A percentile compares a stretch with the other conserved stretches of the same genome.
phyloP scores from a whole-genome alignment of 495 filamentous ascomycete species.

The Chaetomium cochliodes region DNA sequence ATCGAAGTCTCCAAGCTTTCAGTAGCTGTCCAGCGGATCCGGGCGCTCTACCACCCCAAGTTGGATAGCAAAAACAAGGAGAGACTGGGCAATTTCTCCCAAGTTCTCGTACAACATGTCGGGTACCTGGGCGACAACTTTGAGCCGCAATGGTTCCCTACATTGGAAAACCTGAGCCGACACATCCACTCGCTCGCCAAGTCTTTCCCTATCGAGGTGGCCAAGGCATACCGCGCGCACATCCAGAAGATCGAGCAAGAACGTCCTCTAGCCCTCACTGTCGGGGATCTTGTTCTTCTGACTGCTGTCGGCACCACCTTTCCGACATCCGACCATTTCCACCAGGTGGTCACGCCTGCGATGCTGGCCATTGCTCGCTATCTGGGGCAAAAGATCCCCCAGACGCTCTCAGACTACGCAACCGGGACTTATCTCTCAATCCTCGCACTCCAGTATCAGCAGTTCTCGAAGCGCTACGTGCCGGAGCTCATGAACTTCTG shows the following conservation, averaged over 20 bases:
- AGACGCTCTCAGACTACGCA: constrained; percentile 60
- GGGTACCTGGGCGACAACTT: constrained; percentile 57
- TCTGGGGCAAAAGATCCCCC: constrained; percentile 72
- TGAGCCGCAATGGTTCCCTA: constrained; percentile 39
- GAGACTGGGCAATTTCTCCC: constrained; percentile 72
- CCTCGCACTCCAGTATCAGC: constrained; percentile 76
- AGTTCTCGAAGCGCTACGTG: constrained; percentile 75
- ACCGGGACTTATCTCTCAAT: constrained; percentile 76
- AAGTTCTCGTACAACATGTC: constrained; percentile 75
- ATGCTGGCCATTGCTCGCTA: constrained; percentile 77
- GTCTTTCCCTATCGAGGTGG: constrained; percentile 71
- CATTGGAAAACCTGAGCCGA: constrained; percentile 44
- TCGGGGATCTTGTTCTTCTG: constrained; percentile 76
- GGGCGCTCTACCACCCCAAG: constrained; percentile 86
- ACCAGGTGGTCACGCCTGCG: constrained; percentile 86
- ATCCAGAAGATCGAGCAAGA: constrained; percentile 62
- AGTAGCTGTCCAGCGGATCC: constrained; percentile 80
- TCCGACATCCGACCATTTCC: constrained; percentile 95
- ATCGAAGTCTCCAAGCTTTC: constrained; percentile 64
- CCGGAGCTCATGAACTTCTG: constrained; percentile 84
- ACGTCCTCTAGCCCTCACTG: constrained; percentile 59
- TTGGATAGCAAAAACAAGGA: constrained; percentile 78
- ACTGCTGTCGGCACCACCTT: constrained; percentile 83
- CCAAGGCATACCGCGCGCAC: constrained; percentile 69
- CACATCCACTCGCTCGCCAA: constrained; percentile 70